Evolutionary conservation across 805 yeast genomes (phyloP).

Genomic region (Suhomyces pyralidae): DNA sequence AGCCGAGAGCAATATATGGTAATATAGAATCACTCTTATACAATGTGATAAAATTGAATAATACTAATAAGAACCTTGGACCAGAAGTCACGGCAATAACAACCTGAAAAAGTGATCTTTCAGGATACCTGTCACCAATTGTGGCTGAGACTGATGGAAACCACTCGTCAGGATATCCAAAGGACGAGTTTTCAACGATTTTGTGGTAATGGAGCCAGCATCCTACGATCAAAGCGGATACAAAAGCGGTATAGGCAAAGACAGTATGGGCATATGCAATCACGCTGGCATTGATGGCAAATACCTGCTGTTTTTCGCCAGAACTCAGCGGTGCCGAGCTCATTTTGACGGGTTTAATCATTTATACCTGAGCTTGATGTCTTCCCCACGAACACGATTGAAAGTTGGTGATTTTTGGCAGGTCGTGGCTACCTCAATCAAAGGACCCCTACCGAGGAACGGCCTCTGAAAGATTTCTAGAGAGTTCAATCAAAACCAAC

Average conservation of each 20-base stretch:
- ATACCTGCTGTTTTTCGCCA: background rate
- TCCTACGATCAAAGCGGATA: constrained; percentile 73
- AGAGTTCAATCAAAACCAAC: background rate
- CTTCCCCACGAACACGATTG: background rate
- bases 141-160: constrained; percentile 97
- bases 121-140: constrained; percentile 96
- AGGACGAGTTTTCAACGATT: constrained; percentile 82
- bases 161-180: constrained; percentile 97
- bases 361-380: background rate
- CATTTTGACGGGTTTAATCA: background rate
- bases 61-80: constrained; percentile 72
- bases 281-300: constrained; percentile 56
- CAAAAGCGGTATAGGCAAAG: constrained; percentile 71
- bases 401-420: background rate
- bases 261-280: constrained; percentile 71
- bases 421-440: background rate
- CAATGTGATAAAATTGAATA: constrained; percentile 50
- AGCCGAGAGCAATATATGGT: constrained; percentile 42
- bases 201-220: constrained; percentile 76
- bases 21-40: constrained; percentile 32
- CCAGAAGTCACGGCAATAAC: constrained; percentile 91
- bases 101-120: constrained; percentile 86
- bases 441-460: background rate
- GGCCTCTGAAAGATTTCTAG: background rate
- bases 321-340: background rate